Conservation (phyloP, 805 yeast genomes). For the Peterozyma xylosa region DNA sequence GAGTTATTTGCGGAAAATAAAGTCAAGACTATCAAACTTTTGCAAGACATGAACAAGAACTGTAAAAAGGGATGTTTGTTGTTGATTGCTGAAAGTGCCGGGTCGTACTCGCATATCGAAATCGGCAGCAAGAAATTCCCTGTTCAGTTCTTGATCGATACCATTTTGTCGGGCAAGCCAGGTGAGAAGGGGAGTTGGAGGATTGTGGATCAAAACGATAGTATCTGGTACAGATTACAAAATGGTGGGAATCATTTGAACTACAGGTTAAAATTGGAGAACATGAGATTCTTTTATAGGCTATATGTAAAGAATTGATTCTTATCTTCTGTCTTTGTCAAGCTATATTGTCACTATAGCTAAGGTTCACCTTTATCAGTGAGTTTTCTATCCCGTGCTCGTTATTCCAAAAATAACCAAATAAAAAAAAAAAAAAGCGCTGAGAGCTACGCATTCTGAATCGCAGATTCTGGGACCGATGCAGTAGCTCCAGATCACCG, state of each 20-base stretch:
- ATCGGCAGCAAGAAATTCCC: slow-evolving; percentile 77
- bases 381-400: too few species aligned
- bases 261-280: slow-evolving; percentile 69
- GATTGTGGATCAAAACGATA: slow-evolving; percentile 55
- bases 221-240: slow-evolving; percentile 69
- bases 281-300: slow-evolving; percentile 81
- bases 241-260: slow-evolving; percentile 33
- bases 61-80: slow-evolving; percentile 55
- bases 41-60: slow-evolving; percentile 40
- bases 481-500: too few species aligned
- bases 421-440: too few species aligned
- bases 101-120: slow-evolving; percentile 75
- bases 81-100: slow-evolving; percentile 80
- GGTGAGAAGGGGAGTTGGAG: slow-evolving; percentile 55
- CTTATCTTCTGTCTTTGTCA: not conserved
- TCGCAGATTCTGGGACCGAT: too few species aligned
- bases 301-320: slow-evolving; percentile 28
- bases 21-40: slow-evolving; percentile 48
- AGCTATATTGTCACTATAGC: not conserved
- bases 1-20: slow-evolving; percentile 71
- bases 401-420: too few species aligned
- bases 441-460: too few species aligned
- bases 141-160: slow-evolving; percentile 72
- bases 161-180: slow-evolving; percentile 50
- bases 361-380: not conserved